These are phyloP conservation scores for Auricularia sp. DNA, from an alignment of 768 basidiomycete species.

Conservation along the genomic window DNA sequence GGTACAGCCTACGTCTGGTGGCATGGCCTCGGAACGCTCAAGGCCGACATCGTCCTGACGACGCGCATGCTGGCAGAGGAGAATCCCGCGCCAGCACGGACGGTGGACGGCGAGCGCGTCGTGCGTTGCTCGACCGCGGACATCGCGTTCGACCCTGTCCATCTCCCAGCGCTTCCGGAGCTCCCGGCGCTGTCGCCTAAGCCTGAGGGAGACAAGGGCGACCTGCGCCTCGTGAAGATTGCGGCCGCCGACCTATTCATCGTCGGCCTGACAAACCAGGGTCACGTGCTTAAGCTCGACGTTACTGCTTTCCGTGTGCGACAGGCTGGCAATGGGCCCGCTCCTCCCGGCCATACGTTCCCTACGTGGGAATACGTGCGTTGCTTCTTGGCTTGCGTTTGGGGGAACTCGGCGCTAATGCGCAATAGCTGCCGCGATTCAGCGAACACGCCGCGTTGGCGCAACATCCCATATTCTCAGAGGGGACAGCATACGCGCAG, in stretches of 20 bases:
- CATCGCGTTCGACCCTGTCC: conserved; percentile 41
- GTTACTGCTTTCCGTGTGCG: conserved; percentile 13
- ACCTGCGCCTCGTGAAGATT: conserved; percentile 56
- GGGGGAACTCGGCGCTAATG: background rate
- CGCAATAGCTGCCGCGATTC: conserved; percentile 57
- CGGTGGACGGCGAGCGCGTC: conserved; percentile 25
- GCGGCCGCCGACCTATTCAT: conserved; percentile 67
- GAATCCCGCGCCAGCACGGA: conserved; percentile 19
- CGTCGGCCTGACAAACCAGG: conserved; percentile 70
- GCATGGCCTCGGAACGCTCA: conserved; percentile 44
- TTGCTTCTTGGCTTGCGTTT: background rate
- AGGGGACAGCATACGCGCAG: background rate
- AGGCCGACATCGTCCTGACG: conserved; percentile 27
- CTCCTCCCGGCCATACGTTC: conserved; percentile 12
- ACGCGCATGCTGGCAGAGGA: conserved; percentile 36
- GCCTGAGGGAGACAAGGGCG: conserved; percentile 25
- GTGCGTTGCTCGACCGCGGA: conserved; percentile 60
- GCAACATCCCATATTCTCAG: conserved; percentile 1
- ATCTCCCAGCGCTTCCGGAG: conserved; percentile 48
- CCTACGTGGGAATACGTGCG: conserved; percentile 65
- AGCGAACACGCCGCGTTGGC: conserved; percentile 49
- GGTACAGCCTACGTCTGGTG: conserved; percentile 72
- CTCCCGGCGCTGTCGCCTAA: conserved; percentile 34
- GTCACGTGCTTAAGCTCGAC: conserved; percentile 63
- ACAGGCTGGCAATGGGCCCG: conserved; percentile 30